Percentiles rank a stretch among this genome's conserved stretches.
Evolutionary conservation across 148 eudicot species (phyloP).

Genomic region (Silene latifolia): DNA sequence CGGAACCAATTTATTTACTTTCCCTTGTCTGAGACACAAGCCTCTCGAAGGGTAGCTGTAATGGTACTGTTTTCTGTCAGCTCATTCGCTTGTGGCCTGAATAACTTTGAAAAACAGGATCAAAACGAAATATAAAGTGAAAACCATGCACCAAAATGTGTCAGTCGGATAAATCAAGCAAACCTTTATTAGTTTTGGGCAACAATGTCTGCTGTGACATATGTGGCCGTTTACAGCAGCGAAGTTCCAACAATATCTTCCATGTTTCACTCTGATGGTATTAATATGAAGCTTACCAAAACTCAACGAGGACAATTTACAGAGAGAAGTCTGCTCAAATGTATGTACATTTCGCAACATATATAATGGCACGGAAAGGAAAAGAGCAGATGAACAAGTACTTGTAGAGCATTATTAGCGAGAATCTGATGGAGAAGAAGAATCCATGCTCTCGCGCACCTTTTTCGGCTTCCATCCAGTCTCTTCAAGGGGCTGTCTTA

Average conservation of each 20-base stretch:
- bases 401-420: background rate
- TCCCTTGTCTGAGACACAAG: no score
- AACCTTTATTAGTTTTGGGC: no score
- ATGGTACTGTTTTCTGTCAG: no score
- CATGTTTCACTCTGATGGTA: background rate
- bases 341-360: slow-evolving; percentile 15
- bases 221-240: no score
- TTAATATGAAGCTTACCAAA: background rate
- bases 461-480: slow-evolving; percentile 64
- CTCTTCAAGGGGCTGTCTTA: slow-evolving; percentile 69
- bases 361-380: background rate
- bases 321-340: slow-evolving; percentile 6
- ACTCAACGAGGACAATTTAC: background rate
- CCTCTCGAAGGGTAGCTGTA: no score
- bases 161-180: no score
- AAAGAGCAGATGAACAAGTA: background rate
- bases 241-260: background rate
- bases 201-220: no score
- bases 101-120: no score
- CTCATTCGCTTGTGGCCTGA: no score
- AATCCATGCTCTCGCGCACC: slow-evolving; percentile 41
- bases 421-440: slow-evolving; percentile 28
- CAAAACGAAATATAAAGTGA: no score
- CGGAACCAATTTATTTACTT: no score
- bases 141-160: no score